Evolutionary conservation across 768 basidiomycete genomes (phyloP), one percentile per base, ranked within the genome.

Genomic region (Rhizopogon vulgaris): DNA sequence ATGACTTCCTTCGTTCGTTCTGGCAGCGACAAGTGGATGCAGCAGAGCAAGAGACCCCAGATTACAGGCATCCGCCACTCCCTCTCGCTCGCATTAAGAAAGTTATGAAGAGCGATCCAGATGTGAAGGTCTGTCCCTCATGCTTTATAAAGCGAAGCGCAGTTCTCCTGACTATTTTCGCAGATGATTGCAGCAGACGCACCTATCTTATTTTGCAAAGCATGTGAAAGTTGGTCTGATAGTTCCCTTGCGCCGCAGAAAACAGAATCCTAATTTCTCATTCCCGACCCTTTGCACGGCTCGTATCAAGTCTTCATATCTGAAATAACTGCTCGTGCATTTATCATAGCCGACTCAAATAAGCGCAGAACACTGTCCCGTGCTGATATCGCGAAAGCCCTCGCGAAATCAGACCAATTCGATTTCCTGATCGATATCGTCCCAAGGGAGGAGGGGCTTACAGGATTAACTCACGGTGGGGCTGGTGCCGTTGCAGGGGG

Each of bases 171-270:
- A 56, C 48, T 18, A 22, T 38, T 48, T 51, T 38, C 36, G 42
- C 30, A 94, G 94, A 98, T 98, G 95, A 98, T 98, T 60, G 93
- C 95, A 49, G 92, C 93, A 52, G 95, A 99, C 69, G 95, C 93
- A 9, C 95, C 95, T 6, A 89, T 98, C 53, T 73, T 98, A 37
- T 95, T 97, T 69, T 94, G 92, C 73, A 97, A 97, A 71, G 95
- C 95, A 49, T 98, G 95, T 71, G 95, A 98, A 78, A 88, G 95
- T 97, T 60, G 62, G 92, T 82, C 34, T 17, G 22, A n/a, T 30
- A 6, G 15, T 18, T 12, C 2, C 52, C 12, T 47, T 32, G 24
- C 51, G 45, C 32, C 34, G 37, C 38, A 39, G 36, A 8, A 17
- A 7, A 38, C 38, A 39, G 32, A 6, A 17, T 5, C 10, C 30